Evolutionary conservation across 768 basidiomycete species (phyloP).

Genomic region (Kondoa malvinella): DNA sequence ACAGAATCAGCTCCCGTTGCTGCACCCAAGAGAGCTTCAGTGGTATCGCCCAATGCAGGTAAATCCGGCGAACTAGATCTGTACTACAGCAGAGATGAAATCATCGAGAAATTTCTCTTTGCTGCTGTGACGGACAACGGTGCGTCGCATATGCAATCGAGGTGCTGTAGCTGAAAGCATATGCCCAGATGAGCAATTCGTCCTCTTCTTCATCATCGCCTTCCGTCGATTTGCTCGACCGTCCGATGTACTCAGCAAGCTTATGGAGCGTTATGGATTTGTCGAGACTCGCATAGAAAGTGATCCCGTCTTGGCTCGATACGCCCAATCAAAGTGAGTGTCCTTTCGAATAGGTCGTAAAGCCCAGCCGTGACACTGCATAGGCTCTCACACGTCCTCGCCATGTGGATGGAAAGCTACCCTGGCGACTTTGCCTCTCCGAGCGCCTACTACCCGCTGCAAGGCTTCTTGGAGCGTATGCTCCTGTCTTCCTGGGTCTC

Average conservation of each 20-base stretch:
- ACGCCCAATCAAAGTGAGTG: slow-evolving; percentile 25
- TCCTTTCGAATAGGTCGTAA: background rate
- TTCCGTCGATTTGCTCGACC: slow-evolving; percentile 26
- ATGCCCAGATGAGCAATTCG: slow-evolving; percentile 24
- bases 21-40: background rate
- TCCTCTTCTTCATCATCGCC: slow-evolving; percentile 25
- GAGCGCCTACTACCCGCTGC: slow-evolving; percentile 15
- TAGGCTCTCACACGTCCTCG: slow-evolving; percentile 24
- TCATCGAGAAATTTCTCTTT: slow-evolving; percentile 28
- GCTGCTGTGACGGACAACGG: slow-evolving; percentile 26
- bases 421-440: slow-evolving; percentile 25
- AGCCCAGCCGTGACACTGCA: background rate
- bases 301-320: slow-evolving; percentile 24
- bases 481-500: slow-evolving; percentile 23
- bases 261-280: slow-evolving; percentile 24
- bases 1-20: background rate
- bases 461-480: slow-evolving; percentile 20
- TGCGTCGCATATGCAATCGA: background rate
- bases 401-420: slow-evolving; percentile 24
- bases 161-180: background rate
- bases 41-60: background rate
- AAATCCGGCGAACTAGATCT: slow-evolving; percentile 19
- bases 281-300: slow-evolving; percentile 14
- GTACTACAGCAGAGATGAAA: slow-evolving; percentile 22
- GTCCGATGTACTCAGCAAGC: slow-evolving; percentile 22